phyloP scores from a whole-genome alignment of 192 early-diverging fungal genomes.

The Backusella sp. region DNA sequence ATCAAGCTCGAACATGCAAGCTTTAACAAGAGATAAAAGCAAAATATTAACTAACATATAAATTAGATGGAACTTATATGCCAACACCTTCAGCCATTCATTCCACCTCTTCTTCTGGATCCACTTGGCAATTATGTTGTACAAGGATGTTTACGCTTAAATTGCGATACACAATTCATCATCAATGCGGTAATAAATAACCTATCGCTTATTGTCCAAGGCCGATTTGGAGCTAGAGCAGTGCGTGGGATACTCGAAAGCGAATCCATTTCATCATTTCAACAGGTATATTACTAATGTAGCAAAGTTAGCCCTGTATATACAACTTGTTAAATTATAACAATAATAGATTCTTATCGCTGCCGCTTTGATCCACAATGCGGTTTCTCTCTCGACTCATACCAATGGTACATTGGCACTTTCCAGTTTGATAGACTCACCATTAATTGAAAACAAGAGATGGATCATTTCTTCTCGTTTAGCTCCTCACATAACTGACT shows the following conservation, averaged over 20 bases:
- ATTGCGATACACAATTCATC: constrained; percentile 73
- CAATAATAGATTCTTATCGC: constrained; percentile 76
- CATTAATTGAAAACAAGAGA: constrained; percentile 72
- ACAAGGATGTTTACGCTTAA: constrained; percentile 86
- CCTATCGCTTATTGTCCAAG: constrained; percentile 80
- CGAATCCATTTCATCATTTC: constrained; percentile 68
- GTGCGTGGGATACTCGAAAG: constrained; percentile 89
- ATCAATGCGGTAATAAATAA: constrained; percentile 85
- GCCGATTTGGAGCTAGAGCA: constrained; percentile 89
- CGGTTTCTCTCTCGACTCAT: constrained; percentile 72
- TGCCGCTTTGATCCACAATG: constrained; percentile 80
- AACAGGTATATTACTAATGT: constrained; percentile 48
- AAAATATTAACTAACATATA: constrained; percentile 37
- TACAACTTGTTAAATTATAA: not conserved
- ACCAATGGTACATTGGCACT: constrained; percentile 85
- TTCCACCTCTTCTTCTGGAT: constrained; percentile 86
- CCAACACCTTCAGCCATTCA: constrained; percentile 59
- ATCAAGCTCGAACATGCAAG: not conserved
- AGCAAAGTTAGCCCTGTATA: not conserved
- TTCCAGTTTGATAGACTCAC: constrained; percentile 88
- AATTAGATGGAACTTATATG: constrained; percentile 56
- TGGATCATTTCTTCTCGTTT: constrained; percentile 77
- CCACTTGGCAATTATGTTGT: constrained; percentile 98
- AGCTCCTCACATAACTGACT: constrained; percentile 64
- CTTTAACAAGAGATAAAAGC: not conserved